Conservation (phyloP, 257 asterid genomes). For the Jaltomata sinuosa region DNA sequence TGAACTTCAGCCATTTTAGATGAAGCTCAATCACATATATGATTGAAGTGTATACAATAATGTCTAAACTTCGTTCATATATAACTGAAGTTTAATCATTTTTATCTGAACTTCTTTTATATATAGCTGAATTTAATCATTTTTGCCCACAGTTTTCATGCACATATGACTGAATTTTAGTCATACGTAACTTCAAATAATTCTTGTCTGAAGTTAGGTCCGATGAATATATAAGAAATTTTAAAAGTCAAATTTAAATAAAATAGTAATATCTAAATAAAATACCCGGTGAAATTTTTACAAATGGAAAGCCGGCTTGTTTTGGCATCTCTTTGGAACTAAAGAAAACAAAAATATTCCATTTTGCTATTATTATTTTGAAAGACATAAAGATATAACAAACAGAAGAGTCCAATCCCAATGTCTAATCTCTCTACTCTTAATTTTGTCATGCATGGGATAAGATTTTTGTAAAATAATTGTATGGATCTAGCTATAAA, state of each 20-base stretch:
- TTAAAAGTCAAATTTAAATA: not conserved
- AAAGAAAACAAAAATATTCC: not conserved
- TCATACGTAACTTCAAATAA: no score
- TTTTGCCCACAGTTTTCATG: no score
- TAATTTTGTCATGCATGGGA: not conserved
- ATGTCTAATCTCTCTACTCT: not conserved
- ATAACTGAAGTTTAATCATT: no score
- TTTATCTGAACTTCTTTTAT: no score
- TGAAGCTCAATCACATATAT: no score
- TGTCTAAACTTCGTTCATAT: no score
- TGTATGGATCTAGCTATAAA: not conserved
- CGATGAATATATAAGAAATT: no score
- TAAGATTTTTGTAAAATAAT: not conserved
- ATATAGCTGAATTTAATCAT: no score
- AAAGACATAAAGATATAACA: not conserved
- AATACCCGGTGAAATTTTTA: not conserved
- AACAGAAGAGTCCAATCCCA: not conserved
- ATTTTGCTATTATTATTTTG: not conserved
- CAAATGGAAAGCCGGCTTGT: not conserved
- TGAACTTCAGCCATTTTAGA: no score
- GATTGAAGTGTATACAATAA: no score
- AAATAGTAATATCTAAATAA: not conserved
- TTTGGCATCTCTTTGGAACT: not conserved
- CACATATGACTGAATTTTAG: no score
- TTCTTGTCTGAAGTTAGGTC: no score